Evolutionary conservation across 2,329 filamentous ascomycete species (phyloP).

Genomic region (Atkinsonella hypoxylon): DNA sequence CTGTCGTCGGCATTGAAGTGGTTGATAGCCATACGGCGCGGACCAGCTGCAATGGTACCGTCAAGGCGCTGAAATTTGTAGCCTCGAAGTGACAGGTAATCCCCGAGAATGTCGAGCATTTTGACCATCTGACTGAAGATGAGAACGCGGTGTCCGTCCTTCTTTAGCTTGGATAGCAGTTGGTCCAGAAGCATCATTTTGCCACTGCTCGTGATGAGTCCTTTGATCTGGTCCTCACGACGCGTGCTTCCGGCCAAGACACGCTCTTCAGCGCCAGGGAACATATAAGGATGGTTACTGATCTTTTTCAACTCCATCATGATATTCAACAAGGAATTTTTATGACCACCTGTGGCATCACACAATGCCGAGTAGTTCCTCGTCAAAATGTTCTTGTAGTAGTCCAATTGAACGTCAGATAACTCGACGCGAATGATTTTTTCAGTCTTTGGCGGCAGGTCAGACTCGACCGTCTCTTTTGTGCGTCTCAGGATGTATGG

Average conservation of each 20-base stretch:
- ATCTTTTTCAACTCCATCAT: slow-evolving; percentile 99
- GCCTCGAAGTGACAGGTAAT: slow-evolving; percentile 86
- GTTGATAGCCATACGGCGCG: slow-evolving; percentile 87
- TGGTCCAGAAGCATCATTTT: slow-evolving; percentile 99
- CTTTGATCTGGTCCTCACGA: slow-evolving; percentile 83
- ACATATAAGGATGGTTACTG: slow-evolving; percentile 98
- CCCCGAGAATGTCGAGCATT: slow-evolving; percentile 91
- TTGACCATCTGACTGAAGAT: slow-evolving; percentile 99
- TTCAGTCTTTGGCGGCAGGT: slow-evolving; percentile 91
- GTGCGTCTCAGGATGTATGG: slow-evolving; percentile 93
- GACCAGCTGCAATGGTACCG: slow-evolving; percentile 81
- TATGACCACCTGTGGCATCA: slow-evolving; percentile 79
- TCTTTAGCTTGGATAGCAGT: slow-evolving; percentile 84
- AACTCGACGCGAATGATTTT: slow-evolving; percentile 98
- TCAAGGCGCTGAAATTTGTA: slow-evolving; percentile 93
- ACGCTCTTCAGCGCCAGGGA: slow-evolving; percentile 82
- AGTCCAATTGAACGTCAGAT: slow-evolving; percentile 90
- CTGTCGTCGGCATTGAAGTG: slow-evolving; percentile 97
- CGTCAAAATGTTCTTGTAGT: slow-evolving; percentile 97
- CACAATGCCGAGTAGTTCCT: slow-evolving; percentile 92
- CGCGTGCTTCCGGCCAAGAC: slow-evolving; percentile 69
- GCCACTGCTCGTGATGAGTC: slow-evolving; percentile 89
- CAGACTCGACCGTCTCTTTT: slow-evolving; percentile 94
- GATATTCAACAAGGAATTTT: slow-evolving; percentile 91
- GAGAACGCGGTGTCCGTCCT: slow-evolving; percentile 86